phyloP scores from a whole-genome alignment of 768 basidiomycete species.

The Saitozyma podzolica region DNA sequence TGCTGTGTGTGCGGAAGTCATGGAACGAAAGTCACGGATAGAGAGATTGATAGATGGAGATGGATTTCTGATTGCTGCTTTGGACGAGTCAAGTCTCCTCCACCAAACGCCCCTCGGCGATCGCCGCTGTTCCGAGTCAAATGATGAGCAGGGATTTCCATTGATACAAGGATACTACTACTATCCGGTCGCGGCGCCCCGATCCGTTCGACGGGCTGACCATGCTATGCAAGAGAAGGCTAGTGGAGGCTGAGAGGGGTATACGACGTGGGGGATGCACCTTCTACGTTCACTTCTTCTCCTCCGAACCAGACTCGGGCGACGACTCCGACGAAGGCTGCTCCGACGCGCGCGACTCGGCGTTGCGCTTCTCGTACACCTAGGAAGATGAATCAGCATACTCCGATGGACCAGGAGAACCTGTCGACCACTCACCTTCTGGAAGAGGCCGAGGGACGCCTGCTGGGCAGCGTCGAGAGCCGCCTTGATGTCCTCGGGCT shows the following conservation, averaged over 20 bases:
- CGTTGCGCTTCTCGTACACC: constrained; percentile 87
- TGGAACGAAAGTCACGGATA: constrained; percentile 14
- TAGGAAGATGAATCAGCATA: constrained; percentile 23
- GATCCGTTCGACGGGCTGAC: too few species aligned
- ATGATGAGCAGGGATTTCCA: not conserved
- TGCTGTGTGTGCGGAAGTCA: too few species aligned
- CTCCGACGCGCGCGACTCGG: constrained; percentile 60
- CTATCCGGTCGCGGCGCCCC: too few species aligned
- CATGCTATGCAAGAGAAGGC: constrained; percentile 1
- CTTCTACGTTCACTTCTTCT: constrained; percentile 33
- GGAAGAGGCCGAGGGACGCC: constrained; percentile 94
- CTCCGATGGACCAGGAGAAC: constrained; percentile 1
- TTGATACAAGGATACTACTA: not conserved
- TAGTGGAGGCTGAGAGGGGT: not conserved
- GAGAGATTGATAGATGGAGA: constrained; percentile 8
- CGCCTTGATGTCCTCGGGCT: constrained; percentile 82
- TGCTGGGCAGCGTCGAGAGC: constrained; percentile 93
- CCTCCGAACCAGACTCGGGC: constrained; percentile 18
- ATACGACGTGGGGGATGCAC: constrained; percentile 4
- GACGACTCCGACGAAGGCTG: constrained; percentile 15
- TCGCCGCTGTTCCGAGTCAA: constrained; percentile 1
- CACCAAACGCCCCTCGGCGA: too few species aligned
- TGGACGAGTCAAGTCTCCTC: too few species aligned
- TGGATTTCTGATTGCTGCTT: too few species aligned
- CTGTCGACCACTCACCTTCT: constrained; percentile 62